Percentiles rank a stretch among this genome's conserved stretches.
Conservation (phyloP, 441 rosid species). For the Brassica hybrid region DNA sequence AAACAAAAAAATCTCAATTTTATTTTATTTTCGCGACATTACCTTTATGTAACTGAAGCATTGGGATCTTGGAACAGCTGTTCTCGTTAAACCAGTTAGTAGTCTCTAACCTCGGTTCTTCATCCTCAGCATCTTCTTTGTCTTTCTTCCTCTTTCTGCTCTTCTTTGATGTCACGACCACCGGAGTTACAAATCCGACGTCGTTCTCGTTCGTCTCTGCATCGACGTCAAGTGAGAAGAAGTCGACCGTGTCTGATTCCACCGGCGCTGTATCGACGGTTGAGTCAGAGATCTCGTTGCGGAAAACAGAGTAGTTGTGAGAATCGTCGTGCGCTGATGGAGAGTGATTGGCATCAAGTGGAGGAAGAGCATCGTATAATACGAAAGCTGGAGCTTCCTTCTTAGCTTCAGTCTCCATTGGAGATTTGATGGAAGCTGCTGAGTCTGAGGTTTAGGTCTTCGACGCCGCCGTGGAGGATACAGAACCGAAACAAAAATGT, state of each 20-base stretch:
- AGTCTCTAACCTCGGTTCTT: conserved; percentile 53
- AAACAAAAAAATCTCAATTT: background rate
- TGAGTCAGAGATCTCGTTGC: conserved; percentile 71
- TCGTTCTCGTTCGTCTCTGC: conserved; percentile 20
- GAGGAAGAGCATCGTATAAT: conserved; percentile 67
- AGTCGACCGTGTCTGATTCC: conserved; percentile 56
- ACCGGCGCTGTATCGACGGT: conserved; percentile 33
- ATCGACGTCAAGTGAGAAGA: conserved; percentile 68
- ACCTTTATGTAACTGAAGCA: conserved; percentile 97
- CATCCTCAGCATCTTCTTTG: conserved; percentile 21
- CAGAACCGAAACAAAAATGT: too few relatives aligned
- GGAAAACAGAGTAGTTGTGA: conserved; percentile 58
- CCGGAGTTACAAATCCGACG: conserved; percentile 41
- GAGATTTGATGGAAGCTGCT: background rate
- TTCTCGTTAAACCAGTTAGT: conserved; percentile 74
- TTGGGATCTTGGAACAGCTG: conserved; percentile 69
- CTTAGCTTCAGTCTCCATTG: conserved; percentile 56
- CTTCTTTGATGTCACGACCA: conserved; percentile 15
- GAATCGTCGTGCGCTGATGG: conserved; percentile 40
- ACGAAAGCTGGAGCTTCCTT: conserved; percentile 42
- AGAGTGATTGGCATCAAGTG: conserved; percentile 49
- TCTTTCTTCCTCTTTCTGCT: conserved; percentile 38
- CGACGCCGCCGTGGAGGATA: too few relatives aligned
- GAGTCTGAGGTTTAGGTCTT: too few relatives aligned
- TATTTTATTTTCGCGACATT: background rate